Evolutionary conservation across 768 basidiomycete genomes (phyloP).

Genomic region (Kwoniella sp.): DNA sequence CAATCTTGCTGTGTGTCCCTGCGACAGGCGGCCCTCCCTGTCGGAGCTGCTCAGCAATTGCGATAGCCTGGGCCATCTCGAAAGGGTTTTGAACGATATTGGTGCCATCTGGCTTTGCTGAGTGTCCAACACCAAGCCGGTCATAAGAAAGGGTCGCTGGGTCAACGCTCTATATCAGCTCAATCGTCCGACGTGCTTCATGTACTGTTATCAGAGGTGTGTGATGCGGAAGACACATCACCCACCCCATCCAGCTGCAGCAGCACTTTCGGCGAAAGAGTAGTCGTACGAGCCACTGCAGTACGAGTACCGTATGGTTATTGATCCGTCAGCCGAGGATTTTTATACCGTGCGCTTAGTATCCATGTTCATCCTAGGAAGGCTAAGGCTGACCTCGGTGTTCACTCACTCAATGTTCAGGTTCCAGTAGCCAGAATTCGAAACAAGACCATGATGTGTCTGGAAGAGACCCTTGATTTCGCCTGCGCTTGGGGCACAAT

Average conservation of each 20-base stretch:
- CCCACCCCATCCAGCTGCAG: constrained; percentile 17
- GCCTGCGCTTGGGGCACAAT: constrained; percentile 26
- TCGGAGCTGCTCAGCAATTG: constrained; percentile 24
- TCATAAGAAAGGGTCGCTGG: constrained; percentile 38
- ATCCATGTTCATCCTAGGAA: too few relatives aligned
- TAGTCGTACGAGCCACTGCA: constrained; percentile 1
- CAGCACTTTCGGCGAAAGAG: constrained; percentile 28
- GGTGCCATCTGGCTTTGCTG: constrained; percentile 33
- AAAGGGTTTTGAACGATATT: constrained; percentile 33
- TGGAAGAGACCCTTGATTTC: constrained; percentile 26
- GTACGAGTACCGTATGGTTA: constrained; percentile 3
- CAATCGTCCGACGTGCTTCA: too few relatives aligned
- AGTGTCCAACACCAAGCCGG: constrained; percentile 31
- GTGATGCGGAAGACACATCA: too few relatives aligned
- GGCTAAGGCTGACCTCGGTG: too few relatives aligned
- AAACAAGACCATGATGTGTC: constrained; percentile 28
- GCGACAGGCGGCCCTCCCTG: constrained; percentile 6
- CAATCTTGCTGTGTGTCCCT: constrained; percentile 20
- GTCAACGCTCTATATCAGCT: too few relatives aligned
- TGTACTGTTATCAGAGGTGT: too few relatives aligned
- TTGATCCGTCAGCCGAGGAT: too few relatives aligned
- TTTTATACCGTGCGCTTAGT: too few relatives aligned
- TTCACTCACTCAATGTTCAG: constrained; percentile 14
- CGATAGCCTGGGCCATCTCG: constrained; percentile 34
- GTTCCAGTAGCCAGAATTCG: constrained; percentile 35